Percentiles rank a stretch among this genome's conserved stretches.
Conservation (phyloP, 257 asterid species). For the Coffea canephora region DNA sequence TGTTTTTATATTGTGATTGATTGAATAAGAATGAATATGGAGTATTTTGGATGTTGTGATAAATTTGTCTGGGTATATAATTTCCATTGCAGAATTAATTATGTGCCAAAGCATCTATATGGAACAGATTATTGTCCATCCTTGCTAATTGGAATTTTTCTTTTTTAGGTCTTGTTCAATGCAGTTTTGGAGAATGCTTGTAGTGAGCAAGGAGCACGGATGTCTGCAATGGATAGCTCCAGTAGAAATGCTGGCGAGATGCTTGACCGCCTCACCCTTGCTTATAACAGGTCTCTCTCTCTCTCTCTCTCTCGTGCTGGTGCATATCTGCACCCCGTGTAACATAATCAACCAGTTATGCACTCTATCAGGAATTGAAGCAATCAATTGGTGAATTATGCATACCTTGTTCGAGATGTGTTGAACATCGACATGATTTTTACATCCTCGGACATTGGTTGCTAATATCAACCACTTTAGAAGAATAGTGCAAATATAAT, state of each 20-base stretch:
- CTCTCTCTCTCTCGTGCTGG: conserved; percentile 16
- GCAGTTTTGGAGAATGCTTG: conserved; percentile 95
- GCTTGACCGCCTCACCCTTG: conserved; percentile 98
- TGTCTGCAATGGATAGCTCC: conserved; percentile 99
- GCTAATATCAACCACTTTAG: background rate
- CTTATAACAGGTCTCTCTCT: conserved; percentile 79
- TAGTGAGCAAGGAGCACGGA: conserved; percentile 99
- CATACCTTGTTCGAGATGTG: background rate
- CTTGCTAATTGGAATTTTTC: background rate
- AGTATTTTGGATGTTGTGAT: background rate
- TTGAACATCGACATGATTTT: background rate
- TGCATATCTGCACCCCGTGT: background rate
- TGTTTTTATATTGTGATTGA: background rate
- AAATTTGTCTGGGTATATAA: background rate
- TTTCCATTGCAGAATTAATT: background rate
- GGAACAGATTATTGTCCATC: background rate
- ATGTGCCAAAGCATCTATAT: background rate
- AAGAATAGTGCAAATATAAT: too few species aligned
- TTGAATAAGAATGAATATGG: background rate
- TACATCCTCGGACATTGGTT: background rate
- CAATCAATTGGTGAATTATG: background rate
- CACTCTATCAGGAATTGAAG: background rate
- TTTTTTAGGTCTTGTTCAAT: conserved; percentile 79
- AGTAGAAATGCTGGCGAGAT: conserved; percentile 98
- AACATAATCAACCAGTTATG: background rate